Evolutionary conservation across 352 stramenopile genomes (phyloP), one percentile per base, ranked within the genome.

Genomic region (Phytophthora macrochlamydospora): DNA sequence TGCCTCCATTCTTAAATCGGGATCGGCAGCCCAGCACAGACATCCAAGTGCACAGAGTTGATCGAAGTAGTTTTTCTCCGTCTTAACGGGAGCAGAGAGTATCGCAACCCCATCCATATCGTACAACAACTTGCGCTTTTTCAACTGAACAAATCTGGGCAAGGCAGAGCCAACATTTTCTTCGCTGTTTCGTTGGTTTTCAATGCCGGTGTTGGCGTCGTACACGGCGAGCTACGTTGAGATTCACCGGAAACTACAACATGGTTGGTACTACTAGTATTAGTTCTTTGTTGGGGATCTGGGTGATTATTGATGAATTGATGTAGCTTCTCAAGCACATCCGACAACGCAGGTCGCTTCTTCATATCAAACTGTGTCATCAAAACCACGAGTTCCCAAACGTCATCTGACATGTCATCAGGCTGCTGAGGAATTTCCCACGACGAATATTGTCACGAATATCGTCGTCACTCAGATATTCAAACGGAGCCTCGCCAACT

Each of bases 401-500:
- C 56, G 1, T 65, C 38, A 29, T 75, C 59, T 1, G 35, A 44
- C 29, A 76, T 40, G 7, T 51, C 51, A 9, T 67, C 56, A 1
- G 69, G 69, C 4, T 61, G 44, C 3, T 52, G 13, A n/a, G 56
- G 56, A 12, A 57, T 62, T n/a, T 45, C 28, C 69, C 58, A 14
- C 54, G 38, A 4, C 40, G 37, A 31, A 76, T 18, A 18, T 65
- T 46, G 1, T 50, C 37, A 14, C 56, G 46, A 13, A 71, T 56
- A 44, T 49, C 56, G 2, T 59, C 49, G 30, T 73, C 66, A 29
- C 44, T 38, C n/a, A 58, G 31, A 32, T 29, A 43, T 40, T 35
- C 52, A 48, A 56, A 81, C 7, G 69, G 73, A 11, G 65, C 46
- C 31, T 74, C 69, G 8, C 52, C 50, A 0, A 62, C 61, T 24